Percentiles rank a stretch among this genome's conserved stretches.
phyloP scores from a whole-genome alignment of 1,139 yeast genomes.

The Geotrichum carabidarum region DNA sequence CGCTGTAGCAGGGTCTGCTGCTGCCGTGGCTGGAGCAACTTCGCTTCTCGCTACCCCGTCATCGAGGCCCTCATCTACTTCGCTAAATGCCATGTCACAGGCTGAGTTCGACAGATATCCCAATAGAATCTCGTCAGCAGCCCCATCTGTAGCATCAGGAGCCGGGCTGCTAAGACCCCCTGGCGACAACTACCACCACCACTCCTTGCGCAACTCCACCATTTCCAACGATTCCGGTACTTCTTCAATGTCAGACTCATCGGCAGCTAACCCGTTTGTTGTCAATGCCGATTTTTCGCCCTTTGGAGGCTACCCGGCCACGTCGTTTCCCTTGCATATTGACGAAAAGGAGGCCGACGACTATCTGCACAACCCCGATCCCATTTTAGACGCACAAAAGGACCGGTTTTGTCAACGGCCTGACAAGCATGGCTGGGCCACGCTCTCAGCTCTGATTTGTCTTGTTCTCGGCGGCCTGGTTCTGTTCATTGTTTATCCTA shows the following conservation, averaged over 20 bases:
- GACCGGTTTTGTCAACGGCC: constrained; percentile 57
- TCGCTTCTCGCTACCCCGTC: constrained; percentile 11
- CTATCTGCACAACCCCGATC: constrained; percentile 88
- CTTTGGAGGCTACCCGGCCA: constrained; percentile 91
- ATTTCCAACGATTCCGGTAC: constrained; percentile 27
- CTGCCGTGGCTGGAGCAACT: constrained; percentile 17
- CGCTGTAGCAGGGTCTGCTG: constrained; percentile 19
- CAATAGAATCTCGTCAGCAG: constrained; percentile 33
- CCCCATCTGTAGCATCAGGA: constrained; percentile 30
- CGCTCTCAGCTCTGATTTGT: constrained; percentile 48
- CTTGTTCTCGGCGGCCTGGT: constrained; percentile 57
- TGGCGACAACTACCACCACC: constrained; percentile 13
- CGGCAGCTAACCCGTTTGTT: constrained; percentile 30
- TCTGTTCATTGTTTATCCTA: constrained; percentile 68
- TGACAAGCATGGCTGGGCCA: constrained; percentile 38
- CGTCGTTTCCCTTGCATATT: constrained; percentile 75
- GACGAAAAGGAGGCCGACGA: constrained; percentile 93
- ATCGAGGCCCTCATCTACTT: constrained; percentile 15
- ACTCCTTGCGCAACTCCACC: constrained; percentile 26
- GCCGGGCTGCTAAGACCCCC: constrained; percentile 22
- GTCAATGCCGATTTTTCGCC: constrained; percentile 54
- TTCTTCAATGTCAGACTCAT: constrained; percentile 26
- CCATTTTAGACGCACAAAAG: constrained; percentile 74
- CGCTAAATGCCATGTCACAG: constrained; percentile 26
- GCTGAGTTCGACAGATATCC: constrained; percentile 40